phyloP scores from a whole-genome alignment of 2,329 filamentous ascomycete genomes.

The Microascus cirrosus region DNA sequence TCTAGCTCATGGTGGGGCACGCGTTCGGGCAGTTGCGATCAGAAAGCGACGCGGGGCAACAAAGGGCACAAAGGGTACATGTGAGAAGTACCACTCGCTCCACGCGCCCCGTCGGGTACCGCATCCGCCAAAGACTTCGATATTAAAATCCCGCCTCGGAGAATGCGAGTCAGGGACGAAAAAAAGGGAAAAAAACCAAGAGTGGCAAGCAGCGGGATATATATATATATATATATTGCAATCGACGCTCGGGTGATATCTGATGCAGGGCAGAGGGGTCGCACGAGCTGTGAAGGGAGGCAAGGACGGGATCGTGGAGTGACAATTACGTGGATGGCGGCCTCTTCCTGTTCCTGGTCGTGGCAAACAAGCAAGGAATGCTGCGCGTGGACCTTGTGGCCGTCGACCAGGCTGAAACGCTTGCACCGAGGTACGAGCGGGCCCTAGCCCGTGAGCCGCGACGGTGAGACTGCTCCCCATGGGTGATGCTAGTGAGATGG shows the following conservation, averaged over 20 bases:
- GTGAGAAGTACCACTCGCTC: no score
- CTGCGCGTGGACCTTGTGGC: not conserved
- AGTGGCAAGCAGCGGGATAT: not conserved
- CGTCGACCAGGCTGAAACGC: not conserved
- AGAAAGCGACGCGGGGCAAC: no score
- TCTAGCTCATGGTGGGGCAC: no score
- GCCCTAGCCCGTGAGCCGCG: not conserved
- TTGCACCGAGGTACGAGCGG: not conserved
- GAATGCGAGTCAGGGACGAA: no score
- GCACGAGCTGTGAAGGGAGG: not conserved
- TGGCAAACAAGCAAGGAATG: not conserved
- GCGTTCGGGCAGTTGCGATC: no score
- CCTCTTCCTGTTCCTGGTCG: not conserved
- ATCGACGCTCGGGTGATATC: not conserved
- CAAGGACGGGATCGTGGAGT: not conserved
- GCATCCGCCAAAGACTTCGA: no score
- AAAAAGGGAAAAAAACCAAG: no score
- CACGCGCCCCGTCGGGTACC: no score
- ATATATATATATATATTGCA: not conserved
- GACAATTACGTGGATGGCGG: not conserved
- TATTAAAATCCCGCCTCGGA: no score
- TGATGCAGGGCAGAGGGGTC: not conserved
- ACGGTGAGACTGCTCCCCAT: not conserved
- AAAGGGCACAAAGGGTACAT: no score
- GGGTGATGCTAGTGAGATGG: not conserved